Evolutionary conservation across 768 basidiomycete species (phyloP), one percentile per base, ranked within the genome.

Genomic region (Galerina sulciceps): DNA sequence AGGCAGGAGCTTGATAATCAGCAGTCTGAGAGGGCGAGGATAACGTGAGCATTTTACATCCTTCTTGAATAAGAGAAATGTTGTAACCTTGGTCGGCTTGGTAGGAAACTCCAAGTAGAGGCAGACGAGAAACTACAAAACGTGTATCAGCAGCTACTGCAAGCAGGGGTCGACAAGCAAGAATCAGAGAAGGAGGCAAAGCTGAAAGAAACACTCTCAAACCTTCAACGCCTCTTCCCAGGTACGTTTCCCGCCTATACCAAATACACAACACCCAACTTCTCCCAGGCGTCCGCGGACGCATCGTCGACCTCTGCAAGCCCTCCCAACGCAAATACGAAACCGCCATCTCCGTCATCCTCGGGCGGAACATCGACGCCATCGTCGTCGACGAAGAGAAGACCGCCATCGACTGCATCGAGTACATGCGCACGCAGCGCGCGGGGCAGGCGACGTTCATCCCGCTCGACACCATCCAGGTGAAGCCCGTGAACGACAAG

Each of bases 401-500:
- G 75, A 96, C 93, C 1, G 97, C 94, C 1, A 97, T 99, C 55
- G 94, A 96, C 65, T 99, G 96, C 71, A 98, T 99, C 66, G 94
- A 98, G 90, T 98, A 97, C 72, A 86, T 99, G 85, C 90, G 94
- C 60, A 95, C 90, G 59, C 94, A 97, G 73, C 90, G 96, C 36
- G 87, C 91, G 0, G 97, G 96, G 1, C 93, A 95, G 75, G 96
- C 96, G 11, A 99, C 97, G 0, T 99, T 99, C 77, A 91, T 99
- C 45, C 97, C 97, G 0, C 87, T 99, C n/a, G 96, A 99, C 71
- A 96, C 94, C 9, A 96, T 99, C 64, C 93, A 94, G 69, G 90
- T 90, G 35, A 98, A 96, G 71, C 88, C 94, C 1, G 81, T 94
- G 62, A 94, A 95, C 63, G 97, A 99, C 76, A 95, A 94, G 71